Evolutionary conservation across 129 eudicot genomes (phyloP).

Genomic region (Centaurea solstitialis): DNA sequence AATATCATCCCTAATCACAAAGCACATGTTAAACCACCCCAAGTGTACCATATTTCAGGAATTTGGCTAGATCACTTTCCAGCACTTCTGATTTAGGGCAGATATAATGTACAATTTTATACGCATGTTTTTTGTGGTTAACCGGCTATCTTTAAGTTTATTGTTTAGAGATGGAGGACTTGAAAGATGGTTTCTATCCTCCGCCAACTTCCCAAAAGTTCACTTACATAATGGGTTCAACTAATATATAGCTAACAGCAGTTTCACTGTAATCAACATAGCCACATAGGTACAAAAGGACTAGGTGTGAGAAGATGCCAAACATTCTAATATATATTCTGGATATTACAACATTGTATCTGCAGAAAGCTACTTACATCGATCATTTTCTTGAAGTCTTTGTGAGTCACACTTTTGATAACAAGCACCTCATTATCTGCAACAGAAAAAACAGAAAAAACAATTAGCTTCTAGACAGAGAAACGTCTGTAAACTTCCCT

Average conservation of each 20-base stretch:
- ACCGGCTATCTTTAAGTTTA: constrained; percentile 1
- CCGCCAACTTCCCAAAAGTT: constrained; percentile 4
- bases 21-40: too few species aligned
- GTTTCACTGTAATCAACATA: neutral
- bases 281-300: neutral
- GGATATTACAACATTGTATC: neutral
- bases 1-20: neutral
- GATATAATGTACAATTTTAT: neutral
- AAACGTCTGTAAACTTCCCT: neutral
- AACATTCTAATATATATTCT: neutral
- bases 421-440: constrained; percentile 91
- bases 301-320: neutral
- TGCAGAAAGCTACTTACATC: constrained; percentile 50
- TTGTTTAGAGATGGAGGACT: neutral
- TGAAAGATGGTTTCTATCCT: constrained; percentile 10
- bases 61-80: constrained; percentile 4
- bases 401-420: constrained; percentile 92
- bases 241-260: constrained; percentile 21
- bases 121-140: neutral
- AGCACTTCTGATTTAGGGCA: neutral
- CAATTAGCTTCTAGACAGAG: constrained; percentile 5
- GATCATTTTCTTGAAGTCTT: constrained; percentile 87
- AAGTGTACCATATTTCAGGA: neutral
- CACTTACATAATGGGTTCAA: neutral
- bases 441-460: constrained; percentile 22